Base-by-base conservation (phyloP, 1,284 basidiomycete species). In the Ganoderma lucidum region DNA sequence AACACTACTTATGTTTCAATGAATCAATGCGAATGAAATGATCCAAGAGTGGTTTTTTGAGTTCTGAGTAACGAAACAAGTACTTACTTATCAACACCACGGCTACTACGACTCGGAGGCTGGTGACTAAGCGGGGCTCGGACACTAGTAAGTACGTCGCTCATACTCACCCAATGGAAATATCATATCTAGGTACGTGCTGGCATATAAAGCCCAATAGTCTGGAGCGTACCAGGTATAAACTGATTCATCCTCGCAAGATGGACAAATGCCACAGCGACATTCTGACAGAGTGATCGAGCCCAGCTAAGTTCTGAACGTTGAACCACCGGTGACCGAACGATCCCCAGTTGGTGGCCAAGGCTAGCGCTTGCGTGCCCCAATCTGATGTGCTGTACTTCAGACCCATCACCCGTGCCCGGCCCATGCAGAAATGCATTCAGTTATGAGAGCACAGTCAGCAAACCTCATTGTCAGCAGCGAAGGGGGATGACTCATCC, bases 301-400 rank as follows among this genome's bases (percentile, higher is more conserved):
- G 1, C 23, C 23, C 23, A 23, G 23, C 23, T 23, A 23, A 23
- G 23, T 23, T 0, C 23, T 23, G 23, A 23, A 23, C 23, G 23
- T 8, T 35, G 35, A 35, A 35, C 35, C 35, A 35, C 35, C 35
- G 35, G 35, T 8, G 35, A 23, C 23, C 23, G 71, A 2, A 77
- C 75, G 10, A 76, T 72, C 0, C 77, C 75, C 14, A 75, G 77
- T 39, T 67, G 64, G 59, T 75, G 74, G 59, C 74, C 64, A 2
- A 71, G 32, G 48, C 70, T 76, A n/a, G 75, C 71, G 60, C 75
- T 75, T 2, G 75, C 75, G n/a, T 58, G 59, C 8, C 65, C 62
- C 2, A 73, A 75, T 15, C 80, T 78, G 62, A 81, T 80, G 67
- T 81, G 81, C 70, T 81, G 80, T 61, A 78, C 63, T 3, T 81